phyloP scores from a whole-genome alignment of 129 eudicot genomes.

The Ambrosia artemisiifolia region DNA sequence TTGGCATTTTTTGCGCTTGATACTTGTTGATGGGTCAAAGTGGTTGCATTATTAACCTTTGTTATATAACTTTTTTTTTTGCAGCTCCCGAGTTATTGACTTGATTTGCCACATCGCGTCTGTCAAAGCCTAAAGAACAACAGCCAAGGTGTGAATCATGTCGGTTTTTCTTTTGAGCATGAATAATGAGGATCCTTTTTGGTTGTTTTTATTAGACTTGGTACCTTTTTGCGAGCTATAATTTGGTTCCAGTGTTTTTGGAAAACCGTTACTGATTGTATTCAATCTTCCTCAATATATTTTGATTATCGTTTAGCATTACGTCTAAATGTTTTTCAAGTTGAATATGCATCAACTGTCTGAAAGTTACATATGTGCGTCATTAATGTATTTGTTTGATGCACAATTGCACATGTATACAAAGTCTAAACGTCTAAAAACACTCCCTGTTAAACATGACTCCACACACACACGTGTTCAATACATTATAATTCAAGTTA shows the following conservation, averaged over 20 bases:
- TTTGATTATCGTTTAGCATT: background rate
- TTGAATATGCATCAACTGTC: background rate
- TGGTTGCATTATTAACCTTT: background rate
- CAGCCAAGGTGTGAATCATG: background rate
- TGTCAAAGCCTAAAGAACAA: conserved; percentile 29
- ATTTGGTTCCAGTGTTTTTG: conserved; percentile 3
- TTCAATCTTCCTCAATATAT: background rate
- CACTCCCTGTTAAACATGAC: too few species aligned
- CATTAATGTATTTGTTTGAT: too few species aligned
- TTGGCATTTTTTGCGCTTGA: background rate
- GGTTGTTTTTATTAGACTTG: conserved; percentile 2
- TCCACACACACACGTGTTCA: too few species aligned
- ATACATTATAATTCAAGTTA: too few species aligned
- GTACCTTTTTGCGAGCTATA: background rate
- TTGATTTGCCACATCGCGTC: conserved; percentile 80
- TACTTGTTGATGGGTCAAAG: background rate
- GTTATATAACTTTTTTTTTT: conserved; percentile 4
- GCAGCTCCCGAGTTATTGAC: conserved; percentile 79
- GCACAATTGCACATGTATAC: too few species aligned
- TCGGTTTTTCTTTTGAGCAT: conserved; percentile 19
- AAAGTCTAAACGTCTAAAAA: too few species aligned
- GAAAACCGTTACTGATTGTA: background rate
- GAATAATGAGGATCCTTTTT: conserved; percentile 33
- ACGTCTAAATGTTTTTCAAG: background rate
- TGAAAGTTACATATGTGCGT: background rate